Conservation (phyloP, 345 rosid species). For the Eutrema japonicum region DNA sequence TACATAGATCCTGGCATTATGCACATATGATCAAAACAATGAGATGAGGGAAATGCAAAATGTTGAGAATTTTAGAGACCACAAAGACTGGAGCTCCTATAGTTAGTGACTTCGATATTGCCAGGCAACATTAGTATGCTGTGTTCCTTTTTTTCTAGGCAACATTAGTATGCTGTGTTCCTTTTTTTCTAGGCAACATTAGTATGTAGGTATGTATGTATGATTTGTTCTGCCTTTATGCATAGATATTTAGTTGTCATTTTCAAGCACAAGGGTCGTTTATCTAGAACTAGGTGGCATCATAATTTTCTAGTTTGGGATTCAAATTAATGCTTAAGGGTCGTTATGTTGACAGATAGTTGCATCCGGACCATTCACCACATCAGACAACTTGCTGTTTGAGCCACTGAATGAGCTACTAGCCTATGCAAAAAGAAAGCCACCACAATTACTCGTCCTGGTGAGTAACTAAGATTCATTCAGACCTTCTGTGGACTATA, state of each 20-base stretch:
- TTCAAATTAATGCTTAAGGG: not conserved
- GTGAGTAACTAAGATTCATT: constrained; percentile 45
- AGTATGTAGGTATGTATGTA: not conserved
- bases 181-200: not conserved
- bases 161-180: not conserved
- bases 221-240: not conserved
- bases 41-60: not conserved
- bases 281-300: constrained; percentile 4
- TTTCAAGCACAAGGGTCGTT: not conserved
- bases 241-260: not conserved
- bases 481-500: not conserved
- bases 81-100: constrained; percentile 7
- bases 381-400: constrained; percentile 77
- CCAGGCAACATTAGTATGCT: not conserved
- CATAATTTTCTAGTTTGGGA: constrained; percentile 2
- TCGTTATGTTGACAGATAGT: constrained; percentile 56
- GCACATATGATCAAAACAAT: not conserved
- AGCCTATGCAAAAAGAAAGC: constrained; percentile 80
- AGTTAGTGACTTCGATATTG: not conserved
- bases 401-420: constrained; percentile 89
- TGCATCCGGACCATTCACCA: constrained; percentile 93
- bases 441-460: constrained; percentile 78
- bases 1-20: not conserved
- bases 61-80: constrained; percentile 13
- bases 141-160: not conserved